phyloP scores from a whole-genome alignment of 257 asterid species.

The Nicotiana undulata region DNA sequence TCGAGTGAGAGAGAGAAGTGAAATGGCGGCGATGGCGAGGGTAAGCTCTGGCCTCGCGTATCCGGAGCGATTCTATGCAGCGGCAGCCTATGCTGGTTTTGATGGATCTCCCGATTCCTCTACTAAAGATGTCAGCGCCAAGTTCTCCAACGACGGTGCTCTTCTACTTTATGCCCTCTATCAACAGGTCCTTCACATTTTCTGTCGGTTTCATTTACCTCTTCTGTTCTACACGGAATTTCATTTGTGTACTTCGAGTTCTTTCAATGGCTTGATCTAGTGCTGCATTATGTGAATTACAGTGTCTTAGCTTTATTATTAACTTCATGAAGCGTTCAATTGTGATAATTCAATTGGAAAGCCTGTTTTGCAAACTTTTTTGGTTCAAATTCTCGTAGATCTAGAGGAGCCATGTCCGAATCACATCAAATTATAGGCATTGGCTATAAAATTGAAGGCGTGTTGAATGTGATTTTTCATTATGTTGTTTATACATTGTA shows the following conservation, averaged over 20 bases:
- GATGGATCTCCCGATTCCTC: slow-evolving; percentile 72
- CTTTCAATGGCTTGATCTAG: slow-evolving; percentile 8
- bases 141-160: slow-evolving; percentile 75
- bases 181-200: slow-evolving; percentile 55
- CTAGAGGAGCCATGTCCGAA: background rate
- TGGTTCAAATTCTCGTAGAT: background rate
- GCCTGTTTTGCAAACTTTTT: background rate
- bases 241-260: background rate
- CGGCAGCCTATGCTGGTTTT: slow-evolving; percentile 85
- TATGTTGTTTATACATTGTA: background rate
- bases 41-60: slow-evolving; percentile 80
- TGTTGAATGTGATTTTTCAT: too few species aligned
- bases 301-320: background rate
- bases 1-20: background rate
- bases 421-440: background rate
- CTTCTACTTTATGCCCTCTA: slow-evolving; percentile 84
- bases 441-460: background rate
- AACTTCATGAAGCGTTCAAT: background rate
- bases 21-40: slow-evolving; percentile 58
- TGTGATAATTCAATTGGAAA: background rate
- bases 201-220: slow-evolving; percentile 1
- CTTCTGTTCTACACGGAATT: background rate
- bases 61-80: slow-evolving; percentile 91
- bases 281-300: background rate
- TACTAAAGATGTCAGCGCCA: slow-evolving; percentile 59